Conservation (phyloP, 2,329 filamentous ascomycete species). For the Fusarium musae region DNA sequence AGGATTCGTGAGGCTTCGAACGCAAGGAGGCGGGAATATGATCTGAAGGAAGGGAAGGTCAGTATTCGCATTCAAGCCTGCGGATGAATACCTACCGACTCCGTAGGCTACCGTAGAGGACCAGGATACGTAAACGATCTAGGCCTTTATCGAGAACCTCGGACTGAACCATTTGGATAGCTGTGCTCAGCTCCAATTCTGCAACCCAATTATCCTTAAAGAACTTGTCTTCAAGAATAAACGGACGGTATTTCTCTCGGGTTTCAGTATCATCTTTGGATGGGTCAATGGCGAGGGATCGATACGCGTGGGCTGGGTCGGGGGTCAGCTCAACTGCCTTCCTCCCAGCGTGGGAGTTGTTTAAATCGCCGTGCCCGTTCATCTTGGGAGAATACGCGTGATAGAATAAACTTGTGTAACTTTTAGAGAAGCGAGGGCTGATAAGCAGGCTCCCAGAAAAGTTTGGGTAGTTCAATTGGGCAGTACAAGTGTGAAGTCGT, state of each 20-base stretch:
- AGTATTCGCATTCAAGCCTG: accelerated
- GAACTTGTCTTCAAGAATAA: accelerated
- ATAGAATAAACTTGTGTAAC: accelerated
- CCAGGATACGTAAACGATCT: neutral
- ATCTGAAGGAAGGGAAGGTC: accelerated
- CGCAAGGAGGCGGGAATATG: neutral
- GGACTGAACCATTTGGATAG: neutral
- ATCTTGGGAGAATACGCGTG: neutral
- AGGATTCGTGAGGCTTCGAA: neutral
- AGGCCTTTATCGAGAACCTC: neutral
- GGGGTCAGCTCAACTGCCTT: accelerated
- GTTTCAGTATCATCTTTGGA: accelerated
- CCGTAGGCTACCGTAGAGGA: neutral
- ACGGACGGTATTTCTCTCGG: neutral
- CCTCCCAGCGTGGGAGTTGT: neutral
- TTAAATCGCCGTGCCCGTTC: accelerated
- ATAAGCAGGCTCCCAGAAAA: too few relatives aligned
- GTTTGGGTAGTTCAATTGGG: too few relatives aligned
- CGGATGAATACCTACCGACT: neutral
- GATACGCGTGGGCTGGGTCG: accelerated
- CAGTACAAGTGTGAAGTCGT: too few relatives aligned
- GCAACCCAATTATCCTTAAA: neutral
- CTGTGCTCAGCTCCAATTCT: neutral
- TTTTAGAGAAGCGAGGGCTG: neutral
- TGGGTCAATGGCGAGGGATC: neutral